A percentile compares a stretch with the other conserved stretches of the same genome.
Conservation (phyloP, 2,329 filamentous ascomycete species). For the Epicoccum nigrum region DNA sequence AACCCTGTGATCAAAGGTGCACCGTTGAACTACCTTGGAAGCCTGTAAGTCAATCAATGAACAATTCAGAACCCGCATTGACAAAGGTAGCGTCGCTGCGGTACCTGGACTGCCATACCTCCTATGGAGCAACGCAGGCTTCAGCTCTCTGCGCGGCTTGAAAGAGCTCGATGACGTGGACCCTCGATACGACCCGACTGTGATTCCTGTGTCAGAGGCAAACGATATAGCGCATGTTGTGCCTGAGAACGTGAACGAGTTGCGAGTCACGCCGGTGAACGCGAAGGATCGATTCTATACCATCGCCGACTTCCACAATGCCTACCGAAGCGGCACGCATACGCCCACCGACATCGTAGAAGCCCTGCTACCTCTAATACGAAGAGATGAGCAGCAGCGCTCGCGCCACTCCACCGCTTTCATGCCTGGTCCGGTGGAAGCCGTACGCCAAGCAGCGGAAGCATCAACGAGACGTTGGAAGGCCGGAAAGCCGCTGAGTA, state of each 20-base stretch:
- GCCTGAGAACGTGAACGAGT: conserved; percentile 27
- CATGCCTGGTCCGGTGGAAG: conserved; percentile 68
- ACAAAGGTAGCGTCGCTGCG: conserved; percentile 61
- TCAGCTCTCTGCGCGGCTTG: conserved; percentile 62
- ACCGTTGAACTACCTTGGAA: conserved; percentile 66
- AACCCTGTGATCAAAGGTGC: conserved; percentile 75
- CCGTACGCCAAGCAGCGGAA: conserved; percentile 70
- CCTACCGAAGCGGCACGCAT: conserved; percentile 71
- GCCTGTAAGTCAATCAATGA: conserved; percentile 57
- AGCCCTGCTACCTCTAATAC: conserved; percentile 73
- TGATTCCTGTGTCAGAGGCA: conserved; percentile 53
- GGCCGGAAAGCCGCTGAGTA: conserved; percentile 66
- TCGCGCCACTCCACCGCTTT: conserved; percentile 75
- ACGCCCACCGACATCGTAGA: conserved; percentile 77
- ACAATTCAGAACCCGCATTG: conserved; percentile 11
- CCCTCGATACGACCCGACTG: conserved; percentile 63
- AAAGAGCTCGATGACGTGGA: conserved; percentile 60
- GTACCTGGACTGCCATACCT: conserved; percentile 66
- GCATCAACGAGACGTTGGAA: conserved; percentile 77
- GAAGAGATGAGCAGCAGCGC: conserved; percentile 59
- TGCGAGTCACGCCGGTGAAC: conserved; percentile 26
- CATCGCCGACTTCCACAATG: conserved; percentile 75
- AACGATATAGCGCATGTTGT: conserved; percentile 22
- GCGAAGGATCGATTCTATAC: conserved; percentile 54
- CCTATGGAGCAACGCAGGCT: conserved; percentile 76